Conservation (phyloP, 495 filamentous ascomycete species). For the Lepidopterella palustris region DNA sequence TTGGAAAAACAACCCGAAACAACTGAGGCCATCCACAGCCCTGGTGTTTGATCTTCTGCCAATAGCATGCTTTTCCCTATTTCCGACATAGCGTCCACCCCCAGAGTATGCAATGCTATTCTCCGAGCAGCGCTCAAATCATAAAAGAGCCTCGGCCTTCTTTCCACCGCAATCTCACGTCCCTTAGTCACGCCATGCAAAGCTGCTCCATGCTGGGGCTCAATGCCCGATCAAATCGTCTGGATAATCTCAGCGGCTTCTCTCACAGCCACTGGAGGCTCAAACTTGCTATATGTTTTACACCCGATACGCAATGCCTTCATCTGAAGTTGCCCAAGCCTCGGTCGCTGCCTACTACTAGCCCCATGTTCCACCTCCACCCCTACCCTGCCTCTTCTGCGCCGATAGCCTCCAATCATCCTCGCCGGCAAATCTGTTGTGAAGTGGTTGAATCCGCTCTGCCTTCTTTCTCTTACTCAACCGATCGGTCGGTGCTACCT, state of each 20-base stretch:
- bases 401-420: constrained; percentile 93
- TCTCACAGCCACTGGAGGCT: not conserved
- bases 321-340: not conserved
- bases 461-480: constrained; percentile 89
- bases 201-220: not conserved
- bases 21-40: too few species aligned
- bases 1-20: too few species aligned
- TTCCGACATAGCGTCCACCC: too few species aligned
- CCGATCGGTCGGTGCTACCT: constrained; percentile 83
- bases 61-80: too few species aligned
- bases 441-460: constrained; percentile 88
- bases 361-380: constrained; percentile 95
- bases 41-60: too few species aligned
- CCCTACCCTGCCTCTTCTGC: constrained; percentile 78
- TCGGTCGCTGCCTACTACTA: constrained; percentile 36
- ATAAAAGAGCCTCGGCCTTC: too few species aligned
- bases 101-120: too few species aligned
- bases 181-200: not conserved
- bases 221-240: not conserved
- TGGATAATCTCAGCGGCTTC: not conserved
- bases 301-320: not conserved
- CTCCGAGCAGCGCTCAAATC: too few species aligned
- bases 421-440: constrained; percentile 83
- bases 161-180: not conserved
- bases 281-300: not conserved